Evolutionary conservation across 495 filamentous ascomycete genomes (phyloP), one percentile per base, ranked within the genome.

Genomic region (Chlorociboria aeruginascens): DNA sequence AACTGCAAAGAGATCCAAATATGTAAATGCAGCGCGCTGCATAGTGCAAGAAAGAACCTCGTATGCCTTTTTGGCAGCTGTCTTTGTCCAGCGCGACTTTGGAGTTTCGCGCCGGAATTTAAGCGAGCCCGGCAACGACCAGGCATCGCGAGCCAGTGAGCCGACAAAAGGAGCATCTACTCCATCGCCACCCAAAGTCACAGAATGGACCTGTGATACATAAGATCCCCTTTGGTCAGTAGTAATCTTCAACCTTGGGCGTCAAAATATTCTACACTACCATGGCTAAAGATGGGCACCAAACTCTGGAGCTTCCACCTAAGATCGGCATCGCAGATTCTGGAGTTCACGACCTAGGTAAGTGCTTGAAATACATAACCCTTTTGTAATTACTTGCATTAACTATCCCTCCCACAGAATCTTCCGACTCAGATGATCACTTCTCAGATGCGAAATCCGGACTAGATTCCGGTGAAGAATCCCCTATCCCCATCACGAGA

Each of bases 401-500:
- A 46, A 37, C 40, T 46, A 40, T 11, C 38, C 37, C 33, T 38
- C 41, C n/a, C 14, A 30, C 49, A 76, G 78, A 73, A 62, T 73
- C 69, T 40, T 84, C 83, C 14, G 82, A 82, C 48, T 84, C 79
- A 38, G 86, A 93, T 28, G 89, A 95, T 43, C 85, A 94, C 65
- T 95, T 89, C 63, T 88, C 88, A 42, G 89, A 94, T 70, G 89
- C 89, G 50, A 83, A 79, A 48, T 85, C 90, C 63, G 84, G 78
- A 51, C 68, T 65, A 45, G 60, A 55, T 7, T 12, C 16, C n/a
- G 35, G 20, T 6, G 44, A 45, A 40, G 32, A 28, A 14, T 36
- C 81, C 51, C 79, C 82, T 32, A 77, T 82, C 31, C 88, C 89
- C n/a, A 74, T 68, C 49, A 92, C 83, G 14, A 70, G 88, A 47